phyloP scores from a whole-genome alignment of 306 rosid genomes.

The Vigna radiata region DNA sequence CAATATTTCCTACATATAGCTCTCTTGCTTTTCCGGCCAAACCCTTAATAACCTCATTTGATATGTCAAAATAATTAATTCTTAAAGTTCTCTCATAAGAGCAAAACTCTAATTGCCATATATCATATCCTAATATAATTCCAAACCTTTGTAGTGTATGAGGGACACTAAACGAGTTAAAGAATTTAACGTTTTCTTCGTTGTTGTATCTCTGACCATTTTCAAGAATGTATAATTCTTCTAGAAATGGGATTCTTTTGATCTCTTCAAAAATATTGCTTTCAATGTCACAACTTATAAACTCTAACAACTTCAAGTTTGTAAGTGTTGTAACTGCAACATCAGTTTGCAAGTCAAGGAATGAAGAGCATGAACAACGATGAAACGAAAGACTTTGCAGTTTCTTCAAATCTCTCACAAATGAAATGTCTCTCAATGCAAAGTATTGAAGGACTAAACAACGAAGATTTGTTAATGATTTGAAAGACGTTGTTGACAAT shows the following conservation, averaged over 20 bases:
- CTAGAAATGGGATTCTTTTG: neutral
- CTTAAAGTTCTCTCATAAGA: neutral
- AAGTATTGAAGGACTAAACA: neutral
- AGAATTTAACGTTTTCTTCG: too few species aligned
- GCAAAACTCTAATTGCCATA: too few species aligned
- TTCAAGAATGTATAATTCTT: too few species aligned
- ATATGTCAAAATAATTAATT: neutral
- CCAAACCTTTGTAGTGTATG: neutral
- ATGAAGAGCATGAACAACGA: neutral
- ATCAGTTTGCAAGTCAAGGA: conserved; percentile 18
- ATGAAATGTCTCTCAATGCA: conserved; percentile 22
- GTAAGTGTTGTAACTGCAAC: neutral
- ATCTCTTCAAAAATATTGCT: conserved; percentile 15
- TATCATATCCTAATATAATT: too few species aligned
- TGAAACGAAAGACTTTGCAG: neutral
- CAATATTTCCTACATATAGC: neutral
- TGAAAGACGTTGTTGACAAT: neutral
- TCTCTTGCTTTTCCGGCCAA: neutral
- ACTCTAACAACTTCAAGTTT: conserved; percentile 34
- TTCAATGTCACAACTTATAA: neutral
- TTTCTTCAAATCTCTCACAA: neutral
- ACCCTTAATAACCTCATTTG: neutral
- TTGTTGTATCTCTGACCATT: too few species aligned
- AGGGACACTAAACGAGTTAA: neutral
- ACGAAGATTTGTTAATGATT: neutral